Evolutionary conservation across 2,329 filamentous ascomycete genomes (phyloP), one percentile per base, ranked within the genome.

Genomic region (Pseudogymnoascus sp.): DNA sequence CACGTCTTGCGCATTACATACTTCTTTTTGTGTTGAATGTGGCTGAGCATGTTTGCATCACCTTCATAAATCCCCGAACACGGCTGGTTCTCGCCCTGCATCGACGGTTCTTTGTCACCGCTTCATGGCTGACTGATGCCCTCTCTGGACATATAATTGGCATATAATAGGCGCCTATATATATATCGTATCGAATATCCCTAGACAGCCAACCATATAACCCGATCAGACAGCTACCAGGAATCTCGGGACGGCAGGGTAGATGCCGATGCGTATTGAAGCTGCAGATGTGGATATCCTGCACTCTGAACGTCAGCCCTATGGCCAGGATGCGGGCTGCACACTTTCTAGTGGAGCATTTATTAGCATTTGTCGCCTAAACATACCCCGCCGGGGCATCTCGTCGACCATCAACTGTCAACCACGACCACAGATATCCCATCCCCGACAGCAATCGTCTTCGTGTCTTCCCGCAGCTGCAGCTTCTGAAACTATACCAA

Each of bases 351-450:
- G 26, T 56, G 50, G 50, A 33, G n/a, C 28, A 56, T 56, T 22
- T 56, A 33, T 33, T 33, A 33, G 28, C 28, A 56, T 56, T 56
- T 56, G 28, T 56, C 50, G 50, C 50, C 50, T 56, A 56, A 56
- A 56, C 50, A 56, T 56, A 33, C 50, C 50, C 50, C 50, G 50
- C 50, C 28, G 50, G 46, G 46, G 28, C 50, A 56, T 56, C 33
- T 56, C 50, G 33, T 33, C 46, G 26, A 11, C 14, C 24, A 31
- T 53, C 50, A 16, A 56, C 50, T 19, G 28, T 53, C 46, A 53
- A 33, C 28, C 50, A 33, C 50, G 14, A 22, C 10, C 28, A 56
- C 46, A 10, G 10, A 56, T 19, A 56, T 56, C 50, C 28, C 16
- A 56, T 33, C 26, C 14, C 14, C 24, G 22, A 28, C 41, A 31